These are phyloP conservation scores for Lindgomyces ingoldianus DNA, from an alignment of 495 filamentous ascomycete species.

Conservation along the genomic window DNA sequence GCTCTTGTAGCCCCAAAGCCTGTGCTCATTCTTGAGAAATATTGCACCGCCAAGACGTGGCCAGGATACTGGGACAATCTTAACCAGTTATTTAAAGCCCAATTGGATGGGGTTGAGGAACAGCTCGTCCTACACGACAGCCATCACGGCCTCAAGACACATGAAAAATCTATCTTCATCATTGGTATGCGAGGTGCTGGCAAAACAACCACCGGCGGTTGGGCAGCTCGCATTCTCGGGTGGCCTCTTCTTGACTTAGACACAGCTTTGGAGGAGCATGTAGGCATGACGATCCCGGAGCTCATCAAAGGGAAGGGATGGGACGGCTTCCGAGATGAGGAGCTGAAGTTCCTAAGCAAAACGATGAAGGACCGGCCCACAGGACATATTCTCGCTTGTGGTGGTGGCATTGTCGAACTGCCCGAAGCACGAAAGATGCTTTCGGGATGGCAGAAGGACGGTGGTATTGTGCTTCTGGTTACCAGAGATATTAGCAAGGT, in stretches of 20 bases:
- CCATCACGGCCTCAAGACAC: constrained; percentile 47
- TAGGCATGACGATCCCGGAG: constrained; percentile 76
- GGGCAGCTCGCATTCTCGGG: constrained; percentile 73
- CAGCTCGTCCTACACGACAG: constrained; percentile 20
- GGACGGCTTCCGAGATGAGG: constrained; percentile 83
- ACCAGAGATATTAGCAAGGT: constrained; percentile 85
- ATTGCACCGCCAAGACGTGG: constrained; percentile 99
- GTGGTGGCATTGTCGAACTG: constrained; percentile 89
- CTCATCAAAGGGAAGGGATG: constrained; percentile 79
- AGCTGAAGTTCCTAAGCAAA: constrained; percentile 71
- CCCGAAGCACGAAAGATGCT: constrained; percentile 79
- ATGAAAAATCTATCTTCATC: constrained; percentile 76
- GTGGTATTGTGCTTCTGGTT: constrained; percentile 87
- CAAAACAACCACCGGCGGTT: constrained; percentile 89
- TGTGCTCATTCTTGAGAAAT: constrained; percentile 79
- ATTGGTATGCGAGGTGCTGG: constrained; percentile 98
- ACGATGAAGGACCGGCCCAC: constrained; percentile 71
- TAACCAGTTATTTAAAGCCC: constrained; percentile 70
- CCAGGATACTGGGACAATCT: constrained; percentile 97
- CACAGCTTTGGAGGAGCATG: constrained; percentile 71
- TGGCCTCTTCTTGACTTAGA: constrained; percentile 86
- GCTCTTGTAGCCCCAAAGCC: constrained; percentile 71
- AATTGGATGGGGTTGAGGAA: constrained; percentile 70
- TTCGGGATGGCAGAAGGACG: constrained; percentile 68
- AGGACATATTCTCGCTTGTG: constrained; percentile 86